These are phyloP conservation scores for Dothiorella sarmentorum DNA, from an alignment of 2,329 filamentous ascomycete species.

Conservation along the genomic window DNA sequence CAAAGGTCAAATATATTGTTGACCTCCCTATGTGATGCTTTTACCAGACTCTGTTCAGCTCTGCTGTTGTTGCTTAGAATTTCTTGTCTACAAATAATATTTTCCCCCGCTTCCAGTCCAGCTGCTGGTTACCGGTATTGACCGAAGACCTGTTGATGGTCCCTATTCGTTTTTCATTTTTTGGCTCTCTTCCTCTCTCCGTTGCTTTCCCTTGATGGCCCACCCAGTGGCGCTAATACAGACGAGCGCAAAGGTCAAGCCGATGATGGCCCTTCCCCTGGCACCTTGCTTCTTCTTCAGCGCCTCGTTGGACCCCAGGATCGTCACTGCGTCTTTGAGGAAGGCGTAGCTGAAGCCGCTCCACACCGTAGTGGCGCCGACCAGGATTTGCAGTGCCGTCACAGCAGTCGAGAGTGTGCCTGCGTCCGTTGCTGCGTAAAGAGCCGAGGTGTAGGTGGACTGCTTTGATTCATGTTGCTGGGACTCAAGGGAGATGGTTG, in stretches of 20 bases:
- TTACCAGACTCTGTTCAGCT: neutral
- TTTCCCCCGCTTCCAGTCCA: neutral
- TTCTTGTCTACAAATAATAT: neutral
- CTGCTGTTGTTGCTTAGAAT: neutral
- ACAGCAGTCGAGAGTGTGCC: conserved; percentile 33
- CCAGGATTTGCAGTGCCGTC: conserved; percentile 63
- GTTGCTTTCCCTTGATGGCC: neutral
- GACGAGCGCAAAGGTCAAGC: conserved; percentile 44
- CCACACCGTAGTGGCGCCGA: conserved; percentile 87
- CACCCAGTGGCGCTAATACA: conserved; percentile 36
- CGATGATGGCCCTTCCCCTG: conserved; percentile 48
- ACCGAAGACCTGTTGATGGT: neutral
- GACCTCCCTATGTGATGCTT: neutral
- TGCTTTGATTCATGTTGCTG: neutral
- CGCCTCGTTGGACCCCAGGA: conserved; percentile 55
- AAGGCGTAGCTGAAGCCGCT: conserved; percentile 90
- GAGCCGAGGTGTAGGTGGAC: neutral
- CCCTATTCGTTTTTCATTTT: neutral
- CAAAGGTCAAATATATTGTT: neutral
- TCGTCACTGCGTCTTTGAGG: conserved; percentile 87
- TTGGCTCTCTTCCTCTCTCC: neutral
- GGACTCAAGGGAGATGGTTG: neutral
- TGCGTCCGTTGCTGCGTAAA: conserved; percentile 2
- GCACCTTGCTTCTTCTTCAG: conserved; percentile 48
- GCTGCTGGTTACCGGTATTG: neutral